Evolutionary conservation across 176 grass and related monocot species (phyloP), one percentile per base, ranked within the genome.

Genomic region (Cocos nucifera): DNA sequence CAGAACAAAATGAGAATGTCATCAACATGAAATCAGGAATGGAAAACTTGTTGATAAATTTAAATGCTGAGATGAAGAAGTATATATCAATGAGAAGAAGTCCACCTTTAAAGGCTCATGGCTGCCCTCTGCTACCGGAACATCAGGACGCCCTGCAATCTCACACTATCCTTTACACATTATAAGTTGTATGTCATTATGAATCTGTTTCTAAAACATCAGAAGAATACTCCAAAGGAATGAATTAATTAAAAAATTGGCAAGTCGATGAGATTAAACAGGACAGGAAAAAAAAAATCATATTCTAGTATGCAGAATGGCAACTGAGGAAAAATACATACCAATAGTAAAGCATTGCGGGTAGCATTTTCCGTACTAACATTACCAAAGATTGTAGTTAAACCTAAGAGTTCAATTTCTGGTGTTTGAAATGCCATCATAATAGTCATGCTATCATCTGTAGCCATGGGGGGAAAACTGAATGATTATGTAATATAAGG

Each of bases 381-480:
- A 59, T 96, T 90, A 48, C 87, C 92, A 70, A 88, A 96, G 60
- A 90, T 88, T 20, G 92, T 96, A 35, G 92, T 90, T n/a, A 96
- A 82, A 4, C 92, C 92, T 1, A 96, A 24, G 56, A 96, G 48
- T 59, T 80, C 58, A 15, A 96, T 66, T 21, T 76, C 62, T 17
- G 79, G 62, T 4, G 63, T 62, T 59, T 85, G 78, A 70, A 96
- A 84, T 2, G 92, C 92, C 87, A 96, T 96, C 59, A 96, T 65
- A 22, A 90, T 85, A 12, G 87, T 56, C 55, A 90, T 78, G 27
- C 87, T 96, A 57, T 96, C 92, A 61, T 96, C 92, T 96, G 67
- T 3, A 55, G 73, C 6, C 35, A 39, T 48, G 50, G 17, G 27
- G 27, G 0, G 29, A 10, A 65, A 23, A 65, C 23, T n/a, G 4